Evolutionary conservation across 257 asterid genomes (phyloP).

Genomic region (Vinca minor): DNA sequence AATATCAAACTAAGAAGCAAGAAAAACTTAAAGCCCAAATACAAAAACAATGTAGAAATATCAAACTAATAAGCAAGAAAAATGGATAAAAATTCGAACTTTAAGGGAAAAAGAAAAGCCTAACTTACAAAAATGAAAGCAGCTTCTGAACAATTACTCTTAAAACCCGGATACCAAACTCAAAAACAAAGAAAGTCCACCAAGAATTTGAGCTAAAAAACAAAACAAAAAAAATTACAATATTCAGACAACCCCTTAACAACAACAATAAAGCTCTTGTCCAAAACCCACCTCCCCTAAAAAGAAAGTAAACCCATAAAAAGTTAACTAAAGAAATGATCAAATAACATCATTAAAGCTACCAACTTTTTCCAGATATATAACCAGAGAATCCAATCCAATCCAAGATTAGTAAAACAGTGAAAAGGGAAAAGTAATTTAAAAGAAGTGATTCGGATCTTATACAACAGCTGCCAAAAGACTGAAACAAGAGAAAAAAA

Average conservation of each 20-base stretch:
- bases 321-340: slow-evolving; percentile 24
- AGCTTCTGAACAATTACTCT: not conserved
- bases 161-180: slow-evolving; percentile 8
- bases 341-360: slow-evolving; percentile 39
- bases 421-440: slow-evolving; percentile 17
- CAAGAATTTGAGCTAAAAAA: not conserved
- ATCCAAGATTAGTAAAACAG: too few relatives aligned
- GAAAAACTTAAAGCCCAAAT: not conserved
- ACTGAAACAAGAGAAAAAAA: too few relatives aligned
- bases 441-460: slow-evolving; percentile 18
- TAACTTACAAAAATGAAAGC: slow-evolving; percentile 7
- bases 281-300: not conserved
- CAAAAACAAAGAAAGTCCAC: slow-evolving; percentile 10
- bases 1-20: too few relatives aligned
- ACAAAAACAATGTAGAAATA: not conserved
- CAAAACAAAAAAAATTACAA: slow-evolving; percentile 4
- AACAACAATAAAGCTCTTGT: not conserved
- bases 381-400: slow-evolving; percentile 15
- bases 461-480: slow-evolving; percentile 11
- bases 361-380: slow-evolving; percentile 31
- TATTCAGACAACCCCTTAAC: not conserved
- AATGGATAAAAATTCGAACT: not conserved
- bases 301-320: slow-evolving; percentile 18
- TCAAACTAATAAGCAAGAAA: not conserved
- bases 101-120: not conserved